Base-by-base conservation (phyloP, 768 basidiomycete genomes). In the Lanmaoa rubissima region DNA sequence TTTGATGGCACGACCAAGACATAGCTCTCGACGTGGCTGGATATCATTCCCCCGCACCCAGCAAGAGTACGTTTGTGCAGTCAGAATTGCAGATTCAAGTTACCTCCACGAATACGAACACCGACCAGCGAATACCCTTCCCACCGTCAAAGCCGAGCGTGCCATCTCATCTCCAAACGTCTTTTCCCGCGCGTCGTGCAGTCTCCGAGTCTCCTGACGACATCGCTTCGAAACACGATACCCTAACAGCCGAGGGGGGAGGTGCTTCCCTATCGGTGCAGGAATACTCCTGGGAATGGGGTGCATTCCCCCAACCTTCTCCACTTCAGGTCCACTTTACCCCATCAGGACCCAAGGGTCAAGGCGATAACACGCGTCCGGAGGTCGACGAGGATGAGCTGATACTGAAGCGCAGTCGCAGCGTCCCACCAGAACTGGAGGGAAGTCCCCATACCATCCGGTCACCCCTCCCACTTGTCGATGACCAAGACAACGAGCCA, bases 211-310 rank as follows among this genome's bases (percentile, higher is more conserved):
- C 87, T 4, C 84, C 83, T 10, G 81, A 80, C 8, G 83, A 84
- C 21, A 58, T 74, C 42, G 64, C 68, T 5, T 32, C 57, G 21
- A 62, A 55, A 47, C 56, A 26, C 12, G 58, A 60, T 49, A 42
- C 53, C 28, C 40, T 52, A 26, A 19, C 48, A 9, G 10, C 40
- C 14, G 58, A 66, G 19, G 55, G 42, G 43, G 55, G 36, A 48
- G 40, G n/a, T 19, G 1, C 46, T 35, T 48, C 68, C 13, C 46
- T 72, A 19, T 69, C 67, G 5, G 65, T 79, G 4, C 85, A 84
- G 54, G 88, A 91, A 66, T 94, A 94, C 64, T 89, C 90, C 7
- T 95, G 94, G 94, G 94, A 95, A 63, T 95, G 94, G 93, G 93
- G 92, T 28, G 85, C 82, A 19, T 91, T 95, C 65, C 94, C 92